Evolutionary conservation across 345 rosid species (phyloP).

Genomic region (Lepidium africanum): DNA sequence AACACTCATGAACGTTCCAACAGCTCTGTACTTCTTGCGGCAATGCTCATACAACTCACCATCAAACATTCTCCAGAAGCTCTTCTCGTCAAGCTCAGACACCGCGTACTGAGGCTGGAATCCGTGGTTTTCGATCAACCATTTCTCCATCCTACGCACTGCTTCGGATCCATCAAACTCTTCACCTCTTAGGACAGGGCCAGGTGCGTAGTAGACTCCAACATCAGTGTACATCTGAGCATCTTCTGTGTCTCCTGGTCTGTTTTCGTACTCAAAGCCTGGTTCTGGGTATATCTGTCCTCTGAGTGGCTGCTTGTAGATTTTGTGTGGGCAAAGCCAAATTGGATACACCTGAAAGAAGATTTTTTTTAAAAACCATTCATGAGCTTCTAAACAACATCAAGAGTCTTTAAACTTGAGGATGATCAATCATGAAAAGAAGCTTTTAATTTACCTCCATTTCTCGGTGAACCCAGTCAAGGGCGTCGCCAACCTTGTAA

Average conservation of each 20-base stretch:
- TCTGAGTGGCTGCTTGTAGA: slow-evolving; percentile 80
- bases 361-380: too few species aligned
- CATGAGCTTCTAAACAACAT: background rate
- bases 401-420: background rate
- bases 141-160: slow-evolving; percentile 76
- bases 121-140: slow-evolving; percentile 92
- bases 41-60: slow-evolving; percentile 71
- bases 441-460: slow-evolving; percentile 66
- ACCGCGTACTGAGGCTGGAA: slow-evolving; percentile 97
- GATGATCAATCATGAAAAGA: background rate
- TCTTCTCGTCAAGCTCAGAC: slow-evolving; percentile 82
- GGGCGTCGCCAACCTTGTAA: slow-evolving; percentile 92
- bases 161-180: slow-evolving; percentile 80
- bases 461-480: slow-evolving; percentile 87
- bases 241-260: slow-evolving; percentile 86
- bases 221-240: slow-evolving; percentile 98
- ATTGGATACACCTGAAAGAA: slow-evolving; percentile 77
- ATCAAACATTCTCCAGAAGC: slow-evolving; percentile 98
- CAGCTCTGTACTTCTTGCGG: slow-evolving; percentile 82
- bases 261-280: slow-evolving; percentile 78
- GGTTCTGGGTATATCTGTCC: slow-evolving; percentile 93
- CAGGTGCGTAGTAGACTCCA: slow-evolving; percentile 95
- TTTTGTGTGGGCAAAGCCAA: slow-evolving; percentile 93
- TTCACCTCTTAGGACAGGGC: slow-evolving; percentile 89
- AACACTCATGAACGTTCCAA: slow-evolving; percentile 96